These are phyloP conservation scores for Mucor velutinosus DNA, from an alignment of 371 early-diverging fungal species.

Conservation along the genomic window DNA sequence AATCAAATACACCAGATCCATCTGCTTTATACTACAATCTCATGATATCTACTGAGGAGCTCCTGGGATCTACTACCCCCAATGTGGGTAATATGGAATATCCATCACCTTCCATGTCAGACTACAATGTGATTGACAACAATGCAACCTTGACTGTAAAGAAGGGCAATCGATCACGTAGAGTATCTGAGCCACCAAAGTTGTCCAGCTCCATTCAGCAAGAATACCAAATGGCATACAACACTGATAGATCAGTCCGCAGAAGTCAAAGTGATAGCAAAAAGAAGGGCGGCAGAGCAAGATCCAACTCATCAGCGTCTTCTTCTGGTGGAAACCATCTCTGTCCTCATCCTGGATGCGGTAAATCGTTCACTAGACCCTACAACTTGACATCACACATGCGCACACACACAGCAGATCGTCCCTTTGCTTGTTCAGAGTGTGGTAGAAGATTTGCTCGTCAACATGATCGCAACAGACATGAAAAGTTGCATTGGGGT, in stretches of 20 bases:
- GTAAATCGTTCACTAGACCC: conserved; percentile 66
- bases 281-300: conserved; percentile 4
- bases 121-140: not conserved
- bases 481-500: conserved; percentile 59
- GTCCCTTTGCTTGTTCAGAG: conserved; percentile 61
- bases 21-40: not conserved
- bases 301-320: conserved; percentile 14
- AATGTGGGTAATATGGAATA: not conserved
- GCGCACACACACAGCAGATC: conserved; percentile 86
- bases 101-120: conserved; percentile 9
- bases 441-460: conserved; percentile 57
- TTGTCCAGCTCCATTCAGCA: conserved; percentile 5
- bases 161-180: conserved; percentile 12
- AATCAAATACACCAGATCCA: conserved; percentile 7
- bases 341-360: conserved; percentile 58
- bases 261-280: conserved; percentile 17
- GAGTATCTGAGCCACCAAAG: conserved; percentile 29
- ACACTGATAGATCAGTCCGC: conserved; percentile 2
- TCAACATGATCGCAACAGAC: conserved; percentile 64
- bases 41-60: conserved; percentile 7
- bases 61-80: not conserved
- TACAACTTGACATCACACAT: conserved; percentile 82
- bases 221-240: not conserved
- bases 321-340: conserved; percentile 10
- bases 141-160: conserved; percentile 9